Base-by-base conservation (phyloP, 768 basidiomycete genomes). In the Termitomyces sp. region DNA sequence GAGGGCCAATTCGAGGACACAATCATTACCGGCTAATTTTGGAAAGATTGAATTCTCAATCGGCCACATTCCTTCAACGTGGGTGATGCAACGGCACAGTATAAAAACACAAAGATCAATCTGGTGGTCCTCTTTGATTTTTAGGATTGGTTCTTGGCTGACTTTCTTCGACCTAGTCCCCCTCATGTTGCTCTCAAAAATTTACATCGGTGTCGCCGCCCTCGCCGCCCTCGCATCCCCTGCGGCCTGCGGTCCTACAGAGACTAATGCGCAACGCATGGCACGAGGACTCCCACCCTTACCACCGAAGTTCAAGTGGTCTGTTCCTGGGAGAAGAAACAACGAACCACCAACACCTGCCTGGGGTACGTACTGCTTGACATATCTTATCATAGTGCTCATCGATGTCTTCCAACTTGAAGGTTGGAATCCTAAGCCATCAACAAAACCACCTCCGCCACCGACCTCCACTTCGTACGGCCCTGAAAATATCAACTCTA, bases 271-370 rank as follows among this genome's bases (percentile, higher is more conserved):
- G 20, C 71, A 79, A 58, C 72, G 80, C 43, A 64, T 81, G 57
- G 78, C 79, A 34, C 73, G 76, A 48, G 79, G 79, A 10, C 69
- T 80, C n/a, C 74, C 76, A 33, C 75, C 76, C 2, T 67, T 71
- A 27, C 73, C 72, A 10, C 76, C 72, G 22, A 69, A 66, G 43
- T 76, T 76, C 54, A 67, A 64, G 40, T 69, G 71, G 18, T 64
- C 34, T 39, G 55, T 71, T 5, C 74, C 74, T 0, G 73, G 73
- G 20, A 57, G 46, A 46, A 47, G 62, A 40, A 39, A 62, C 24
- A 43, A 49, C 10, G 58, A 51, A 36, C 58, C 58, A 43, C 68
- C 73, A 34, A 73, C 70, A 16, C 63, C 71, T 45, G 69, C 58
- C 18, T 59, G 56, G 45, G 66, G 72, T 71, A 61, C 48, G 68